Conservation (phyloP, 2,329 filamentous ascomycete genomes). For the Aspergillus sp. region DNA sequence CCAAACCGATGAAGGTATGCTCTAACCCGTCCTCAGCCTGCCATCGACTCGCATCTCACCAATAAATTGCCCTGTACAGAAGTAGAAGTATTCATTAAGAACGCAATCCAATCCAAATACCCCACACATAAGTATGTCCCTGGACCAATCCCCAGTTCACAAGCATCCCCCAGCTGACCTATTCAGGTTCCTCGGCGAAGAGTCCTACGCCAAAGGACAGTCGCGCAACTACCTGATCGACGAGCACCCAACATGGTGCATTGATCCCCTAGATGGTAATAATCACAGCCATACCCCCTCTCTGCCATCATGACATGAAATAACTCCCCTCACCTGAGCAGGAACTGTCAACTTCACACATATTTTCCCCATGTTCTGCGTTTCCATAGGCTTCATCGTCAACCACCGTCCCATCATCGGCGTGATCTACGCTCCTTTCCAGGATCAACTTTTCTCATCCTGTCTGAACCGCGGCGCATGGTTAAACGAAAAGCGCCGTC, state of each 20-base stretch:
- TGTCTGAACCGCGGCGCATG: conserved; percentile 68
- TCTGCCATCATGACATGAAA: not conserved
- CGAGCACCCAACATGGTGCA: conserved; percentile 68
- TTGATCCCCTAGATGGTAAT: conserved; percentile 72
- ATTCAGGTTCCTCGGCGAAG: conserved; percentile 72
- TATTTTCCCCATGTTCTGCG: conserved; percentile 78
- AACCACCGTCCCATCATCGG: conserved; percentile 64
- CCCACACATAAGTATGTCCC: conserved; percentile 64
- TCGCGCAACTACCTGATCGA: conserved; percentile 70
- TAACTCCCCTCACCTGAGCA: conserved; percentile 18
- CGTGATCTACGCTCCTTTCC: conserved; percentile 71
- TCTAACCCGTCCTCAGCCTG: not conserved
- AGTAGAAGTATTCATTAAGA: conserved; percentile 70
- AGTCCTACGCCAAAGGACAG: conserved; percentile 69
- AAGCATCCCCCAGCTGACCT: not conserved
- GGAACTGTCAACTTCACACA: conserved; percentile 79
- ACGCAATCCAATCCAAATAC: conserved; percentile 60
- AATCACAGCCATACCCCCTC: not conserved
- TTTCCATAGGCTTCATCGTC: conserved; percentile 71
- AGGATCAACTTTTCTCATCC: conserved; percentile 69
- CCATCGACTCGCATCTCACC: not conserved
- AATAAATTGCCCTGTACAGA: conserved; percentile 47
- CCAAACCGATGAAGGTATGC: conserved; percentile 69
- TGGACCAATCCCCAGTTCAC: not conserved
- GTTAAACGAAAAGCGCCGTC: conserved; percentile 63